Evolutionary conservation across 805 yeast species (phyloP), one percentile per base, ranked within the genome.

Genomic region (Yamadazyma philogaea): DNA sequence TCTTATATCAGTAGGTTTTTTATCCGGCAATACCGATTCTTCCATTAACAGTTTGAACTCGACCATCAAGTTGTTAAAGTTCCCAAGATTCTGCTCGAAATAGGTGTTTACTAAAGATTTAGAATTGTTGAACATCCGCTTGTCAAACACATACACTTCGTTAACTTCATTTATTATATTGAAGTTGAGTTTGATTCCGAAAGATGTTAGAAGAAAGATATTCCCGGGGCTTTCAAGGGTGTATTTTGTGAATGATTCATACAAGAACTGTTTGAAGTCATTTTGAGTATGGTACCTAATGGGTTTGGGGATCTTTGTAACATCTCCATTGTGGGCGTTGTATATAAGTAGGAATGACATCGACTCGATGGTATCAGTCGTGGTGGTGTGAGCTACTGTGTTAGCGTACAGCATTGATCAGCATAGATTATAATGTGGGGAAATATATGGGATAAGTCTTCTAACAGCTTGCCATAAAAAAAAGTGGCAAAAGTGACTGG

Each of bases 71-170:
- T 42, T 41, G 15, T 43, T 30, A 10, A 42, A 33, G 20, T 42
- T 44, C 11, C 46, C 50, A 18, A 37, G 37, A 22, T 45, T 50
- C 22, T 44, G 49, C 11, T 30, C 36, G 18, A 42, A 30, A 31
- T 55, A 54, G 7, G 34, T 22, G 12, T 37, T 43, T 3, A 48
- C 30, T 7, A 51, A 17, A 3, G 6, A 7, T 5, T 24, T 33
- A 15, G 40, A 43, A 22, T 27, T 22, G 37, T 72, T 62, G 49
- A 84, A 83, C 35, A 78, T 60, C 35, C 79, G 70, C 56, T 82
- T 77, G 57, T 84, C 88, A 59, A 72, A 84, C 1, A 78, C 79
- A 56, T 74, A 83, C 3, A 83, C 65, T 45, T 81, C 84, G 40
- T 64, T 66, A 22, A 74, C 57, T 45, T 78, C 82, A 49, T 76